Base-by-base conservation (phyloP, 2,329 filamentous ascomycete genomes). In the Pseudocercospora eumusae region DNA sequence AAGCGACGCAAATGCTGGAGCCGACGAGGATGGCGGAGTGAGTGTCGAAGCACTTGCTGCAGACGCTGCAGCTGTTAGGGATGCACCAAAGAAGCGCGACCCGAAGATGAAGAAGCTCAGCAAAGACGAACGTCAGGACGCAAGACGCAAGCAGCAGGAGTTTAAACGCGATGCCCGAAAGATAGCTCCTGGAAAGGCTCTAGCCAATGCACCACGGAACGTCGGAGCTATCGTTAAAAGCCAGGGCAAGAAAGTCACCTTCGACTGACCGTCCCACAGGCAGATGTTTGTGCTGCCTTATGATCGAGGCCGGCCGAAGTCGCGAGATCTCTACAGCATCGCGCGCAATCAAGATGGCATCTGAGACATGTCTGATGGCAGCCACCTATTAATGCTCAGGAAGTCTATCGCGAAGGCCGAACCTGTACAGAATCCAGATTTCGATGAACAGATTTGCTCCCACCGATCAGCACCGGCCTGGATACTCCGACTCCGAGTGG, bases 191-290 rank as follows among this genome's bases (percentile, higher is more conserved):
- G 80, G 77, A 49, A 74, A 75, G 60, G 76, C 80, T 61, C 72
- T 80, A 70, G 65, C 78, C 67, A 74, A 75, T 72, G 74, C 85
- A 33, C 82, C 82, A 59, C 85, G 90, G 71, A 62, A 60, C 50
- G 93, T 88, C 47, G 91, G 90, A 62, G 88, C 87, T 7, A 91
- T 95, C 74, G 90, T 95, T 21, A 87, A 90, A 76, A 83, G 84
- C 7, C 84, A 88, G 66, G 93, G 93, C 60, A 92, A 88, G 77
- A 96, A 95, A 81, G 86, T 86, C 61, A 91, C 86, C 0, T 96
- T 96, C 78, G 91, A 93, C 20, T 62, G 23, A 13, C 40, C 7
- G 13, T 23, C 49, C 20, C 27, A 1, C 4, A 40, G n/a, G n/a
- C 36, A 40, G 5, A 40, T 40, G 36, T 40, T 40, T 40, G 36